Evolutionary conservation across 176 grass and related monocot genomes (phyloP), one percentile per base, ranked within the genome.

Genomic region (Metroxylon sagu): DNA sequence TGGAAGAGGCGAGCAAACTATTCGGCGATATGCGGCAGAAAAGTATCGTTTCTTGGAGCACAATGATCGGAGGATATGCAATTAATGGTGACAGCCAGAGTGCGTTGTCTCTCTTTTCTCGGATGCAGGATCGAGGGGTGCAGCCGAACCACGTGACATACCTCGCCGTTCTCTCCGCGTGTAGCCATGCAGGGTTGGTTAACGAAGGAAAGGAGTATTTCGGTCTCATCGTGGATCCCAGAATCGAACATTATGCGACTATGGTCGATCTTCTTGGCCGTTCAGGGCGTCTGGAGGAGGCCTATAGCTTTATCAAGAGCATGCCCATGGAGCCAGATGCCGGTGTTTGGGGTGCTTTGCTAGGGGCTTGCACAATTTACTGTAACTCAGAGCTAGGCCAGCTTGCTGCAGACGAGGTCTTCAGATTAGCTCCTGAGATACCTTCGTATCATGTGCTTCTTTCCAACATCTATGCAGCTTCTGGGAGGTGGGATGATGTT

Each of bases 401-500:
- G 25, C 50, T 67, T 31, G 64, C 64, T 15, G 64, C 64, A 4
- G 50, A 67, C 18, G 50, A 67, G 64, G 50, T 67, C 25, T 17
- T 67, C 17, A 67, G 26, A 23, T 29, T 67, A 12, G 50, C 64
- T 28, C 64, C 64, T 10, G 26, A 35, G 4, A 5, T 26, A 17
- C 51, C 64, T 67, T 67, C 64, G 10, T 67, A 67, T 54, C 51
- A 54, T 30, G 64, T 67, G 25, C 64, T 67, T 29, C 25, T 67
- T 53, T 67, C 64, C 4, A 67, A 67, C 64, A 67, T 54, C 26
- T 67, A 54, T 67, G 64, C 64, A 3, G 64, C 64, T 19, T 17
- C 26, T 3, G 64, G 64, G 4, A 52, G 64, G 26, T 67, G 64
- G 64, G 17, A 54, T 6, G 26, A 54, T 5, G 49, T 54, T 4